These are phyloP conservation scores for Powellomyces hirtus DNA, from an alignment of 192 early-diverging fungal species.

Conservation along the genomic window DNA sequence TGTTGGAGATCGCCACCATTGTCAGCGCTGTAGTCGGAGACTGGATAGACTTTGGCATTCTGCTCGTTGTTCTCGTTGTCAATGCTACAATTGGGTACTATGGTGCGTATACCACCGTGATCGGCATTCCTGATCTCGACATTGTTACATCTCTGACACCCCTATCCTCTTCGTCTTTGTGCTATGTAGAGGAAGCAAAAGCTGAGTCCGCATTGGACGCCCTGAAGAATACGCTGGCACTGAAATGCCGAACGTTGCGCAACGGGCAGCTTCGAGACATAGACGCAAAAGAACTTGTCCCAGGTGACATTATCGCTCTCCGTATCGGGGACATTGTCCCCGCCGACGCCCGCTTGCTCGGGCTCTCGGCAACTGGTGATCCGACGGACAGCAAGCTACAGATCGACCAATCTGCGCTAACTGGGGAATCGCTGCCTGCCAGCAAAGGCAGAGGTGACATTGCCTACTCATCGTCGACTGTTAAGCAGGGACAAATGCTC, in stretches of 20 bases:
- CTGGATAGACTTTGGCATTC: slow-evolving; percentile 84
- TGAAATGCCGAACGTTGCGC: slow-evolving; percentile 70
- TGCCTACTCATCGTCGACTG: slow-evolving; percentile 89
- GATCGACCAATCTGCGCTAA: slow-evolving; percentile 92
- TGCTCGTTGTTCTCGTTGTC: slow-evolving; percentile 73
- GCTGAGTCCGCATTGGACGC: slow-evolving; percentile 92
- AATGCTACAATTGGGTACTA: slow-evolving; percentile 84
- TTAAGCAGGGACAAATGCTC: slow-evolving; percentile 94
- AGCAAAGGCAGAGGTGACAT: slow-evolving; percentile 76
- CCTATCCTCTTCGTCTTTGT: no score
- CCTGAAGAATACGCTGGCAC: slow-evolving; percentile 87
- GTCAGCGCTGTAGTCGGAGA: slow-evolving; percentile 17
- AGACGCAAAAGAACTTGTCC: slow-evolving; percentile 37
- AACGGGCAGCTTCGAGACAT: slow-evolving; percentile 22
- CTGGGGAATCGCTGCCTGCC: slow-evolving; percentile 91
- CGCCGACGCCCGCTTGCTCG: not conserved
- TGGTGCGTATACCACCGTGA: not conserved
- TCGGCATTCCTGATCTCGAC: no score
- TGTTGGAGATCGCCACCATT: slow-evolving; percentile 13
- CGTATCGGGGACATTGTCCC: slow-evolving; percentile 50
- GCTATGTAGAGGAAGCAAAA: slow-evolving; percentile 75
- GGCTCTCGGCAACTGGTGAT: no score
- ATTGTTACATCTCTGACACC: no score
- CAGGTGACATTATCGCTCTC: slow-evolving; percentile 87
- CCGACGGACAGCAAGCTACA: slow-evolving; percentile 66